These are phyloP conservation scores for Cinnamomum chago DNA, from an alignment of 164 flowering plant species.

Conservation along the genomic window DNA sequence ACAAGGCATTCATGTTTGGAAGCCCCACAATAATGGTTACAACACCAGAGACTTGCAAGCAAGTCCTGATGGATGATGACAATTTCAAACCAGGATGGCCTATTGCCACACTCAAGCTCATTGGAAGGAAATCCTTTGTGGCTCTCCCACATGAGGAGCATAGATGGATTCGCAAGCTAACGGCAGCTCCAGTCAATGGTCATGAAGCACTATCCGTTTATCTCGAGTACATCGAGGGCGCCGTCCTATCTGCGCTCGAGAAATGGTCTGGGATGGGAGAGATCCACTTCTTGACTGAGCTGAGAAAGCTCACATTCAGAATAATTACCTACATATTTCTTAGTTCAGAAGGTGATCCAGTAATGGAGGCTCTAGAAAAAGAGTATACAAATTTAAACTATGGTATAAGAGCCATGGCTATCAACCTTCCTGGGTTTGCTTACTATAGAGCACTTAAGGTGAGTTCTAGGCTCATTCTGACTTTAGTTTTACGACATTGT, in stretches of 20 bases:
- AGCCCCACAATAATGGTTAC: slow-evolving; percentile 69
- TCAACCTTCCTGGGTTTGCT: slow-evolving; percentile 88
- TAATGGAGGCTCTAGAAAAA: slow-evolving; percentile 62
- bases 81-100: slow-evolving; percentile 89
- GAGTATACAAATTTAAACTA: slow-evolving; percentile 65
- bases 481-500: no score
- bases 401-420: slow-evolving; percentile 91
- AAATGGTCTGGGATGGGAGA: slow-evolving; percentile 64
- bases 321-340: slow-evolving; percentile 80
- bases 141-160: slow-evolving; percentile 68
- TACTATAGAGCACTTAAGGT: slow-evolving; percentile 87
- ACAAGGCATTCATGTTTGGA: slow-evolving; percentile 87
- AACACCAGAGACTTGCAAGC: slow-evolving; percentile 51
- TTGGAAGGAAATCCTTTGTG: slow-evolving; percentile 75
- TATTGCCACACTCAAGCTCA: slow-evolving; percentile 49
- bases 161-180: slow-evolving; percentile 62
- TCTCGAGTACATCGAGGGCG: slow-evolving; percentile 51
- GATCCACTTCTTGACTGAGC: slow-evolving; percentile 74
- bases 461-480: neutral
- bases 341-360: slow-evolving; percentile 54
- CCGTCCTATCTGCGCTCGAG: slow-evolving; percentile 42
- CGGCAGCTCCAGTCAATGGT: slow-evolving; percentile 85
- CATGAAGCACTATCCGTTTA: slow-evolving; percentile 64
- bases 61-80: slow-evolving; percentile 69
- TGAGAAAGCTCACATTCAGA: slow-evolving; percentile 77